These are phyloP conservation scores for Aurantiochytrium sp. DNA, from an alignment of 108 stramenopile genomes.

Conservation along the genomic window DNA sequence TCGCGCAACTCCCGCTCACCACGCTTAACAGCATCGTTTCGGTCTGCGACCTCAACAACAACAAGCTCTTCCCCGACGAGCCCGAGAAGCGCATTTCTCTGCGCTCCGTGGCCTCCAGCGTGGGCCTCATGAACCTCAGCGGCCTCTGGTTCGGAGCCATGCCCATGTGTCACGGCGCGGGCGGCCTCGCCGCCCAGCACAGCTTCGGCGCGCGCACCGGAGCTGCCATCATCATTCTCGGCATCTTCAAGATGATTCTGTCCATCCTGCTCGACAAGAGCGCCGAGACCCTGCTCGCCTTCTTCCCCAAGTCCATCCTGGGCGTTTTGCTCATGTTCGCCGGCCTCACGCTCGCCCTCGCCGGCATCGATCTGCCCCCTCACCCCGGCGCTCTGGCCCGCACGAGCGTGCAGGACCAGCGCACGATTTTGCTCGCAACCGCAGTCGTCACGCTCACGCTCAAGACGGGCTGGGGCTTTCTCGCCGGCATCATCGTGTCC, in stretches of 20 bases:
- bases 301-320: constrained; percentile 64
- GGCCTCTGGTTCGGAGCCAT: constrained; percentile 68
- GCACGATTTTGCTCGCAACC: background rate
- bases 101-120: constrained; percentile 60
- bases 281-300: constrained; percentile 62
- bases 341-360: constrained; percentile 65
- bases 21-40: constrained; percentile 71
- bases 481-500: background rate
- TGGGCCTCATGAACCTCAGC: constrained; percentile 70
- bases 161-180: constrained; percentile 81
- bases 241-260: constrained; percentile 59
- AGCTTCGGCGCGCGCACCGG: constrained; percentile 72
- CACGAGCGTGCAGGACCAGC: background rate
- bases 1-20: constrained; percentile 75
- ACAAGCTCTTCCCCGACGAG: constrained; percentile 66
- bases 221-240: constrained; percentile 68
- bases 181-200: constrained; percentile 77
- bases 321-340: constrained; percentile 69
- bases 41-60: constrained; percentile 66
- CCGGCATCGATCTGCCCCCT: background rate
- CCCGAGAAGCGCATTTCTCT: constrained; percentile 36
- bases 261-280: constrained; percentile 62
- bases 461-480: constrained; percentile 24
- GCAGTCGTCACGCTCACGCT: background rate
- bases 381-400: background rate